These are phyloP conservation scores for Bacidia gigantensis DNA, from an alignment of 495 filamentous ascomycete genomes.

Conservation along the genomic window DNA sequence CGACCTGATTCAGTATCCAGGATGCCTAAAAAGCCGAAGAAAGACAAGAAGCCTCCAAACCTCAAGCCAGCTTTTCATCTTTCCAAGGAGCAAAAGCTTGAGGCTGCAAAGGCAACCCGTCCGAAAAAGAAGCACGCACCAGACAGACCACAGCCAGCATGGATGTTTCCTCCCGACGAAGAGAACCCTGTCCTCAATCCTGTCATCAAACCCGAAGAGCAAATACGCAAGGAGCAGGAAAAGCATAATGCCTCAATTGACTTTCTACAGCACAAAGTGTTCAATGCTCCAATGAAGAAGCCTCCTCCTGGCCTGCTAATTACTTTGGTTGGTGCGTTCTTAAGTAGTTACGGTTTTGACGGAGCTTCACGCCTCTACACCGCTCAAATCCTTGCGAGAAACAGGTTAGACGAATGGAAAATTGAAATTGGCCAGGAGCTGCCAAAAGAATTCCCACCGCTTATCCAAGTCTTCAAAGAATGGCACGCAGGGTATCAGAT, in stretches of 20 bases:
- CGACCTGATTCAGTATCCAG: not conserved
- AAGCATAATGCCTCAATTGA: conserved; percentile 16
- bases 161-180: conserved; percentile 22
- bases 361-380: conserved; percentile 43
- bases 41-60: conserved; percentile 19
- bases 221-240: conserved; percentile 13
- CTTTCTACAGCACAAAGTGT: conserved; percentile 15
- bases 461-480: conserved; percentile 37
- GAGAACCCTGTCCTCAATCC: conserved; percentile 22
- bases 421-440: conserved; percentile 18
- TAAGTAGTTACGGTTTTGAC: conserved; percentile 49
- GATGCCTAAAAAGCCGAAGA: conserved; percentile 25
- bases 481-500: conserved; percentile 27
- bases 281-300: conserved; percentile 14
- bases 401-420: conserved; percentile 25
- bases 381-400: conserved; percentile 40
- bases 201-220: conserved; percentile 16
- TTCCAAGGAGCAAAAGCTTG: conserved; percentile 1
- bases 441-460: conserved; percentile 30
- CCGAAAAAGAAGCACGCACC: conserved; percentile 28
- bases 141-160: conserved; percentile 19
- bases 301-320: conserved; percentile 44
- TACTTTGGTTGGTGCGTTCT: conserved; percentile 51
- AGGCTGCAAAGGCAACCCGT: conserved; percentile 2
- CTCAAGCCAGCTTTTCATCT: conserved; percentile 13